Percentiles rank a stretch among this genome's conserved stretches.
Conservation (phyloP, 352 stramenopile genomes). For the Pseudoperonospora humuli region DNA sequence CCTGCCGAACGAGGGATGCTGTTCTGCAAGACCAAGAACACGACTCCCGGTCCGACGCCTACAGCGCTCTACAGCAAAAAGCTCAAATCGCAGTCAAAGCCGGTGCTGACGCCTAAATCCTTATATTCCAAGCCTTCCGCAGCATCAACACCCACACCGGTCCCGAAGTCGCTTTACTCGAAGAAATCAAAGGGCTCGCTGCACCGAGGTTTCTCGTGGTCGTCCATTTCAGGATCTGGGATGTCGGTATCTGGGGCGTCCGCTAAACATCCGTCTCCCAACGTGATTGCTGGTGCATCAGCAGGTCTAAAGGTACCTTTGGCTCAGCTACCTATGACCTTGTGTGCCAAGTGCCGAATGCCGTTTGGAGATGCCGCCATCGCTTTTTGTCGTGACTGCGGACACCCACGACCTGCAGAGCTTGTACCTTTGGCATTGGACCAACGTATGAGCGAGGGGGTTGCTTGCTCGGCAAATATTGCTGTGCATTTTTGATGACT, state of each 20-base stretch:
- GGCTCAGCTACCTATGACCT: slow-evolving; percentile 10
- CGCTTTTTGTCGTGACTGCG: slow-evolving; percentile 67
- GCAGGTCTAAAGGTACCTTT: slow-evolving; percentile 1
- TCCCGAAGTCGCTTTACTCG: slow-evolving; percentile 23
- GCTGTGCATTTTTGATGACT: too few species aligned
- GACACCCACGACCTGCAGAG: slow-evolving; percentile 35
- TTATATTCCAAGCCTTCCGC: slow-evolving; percentile 20
- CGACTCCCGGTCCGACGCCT: slow-evolving; percentile 8
- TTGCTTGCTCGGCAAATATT: too few species aligned
- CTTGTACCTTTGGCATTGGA: slow-evolving; percentile 5
- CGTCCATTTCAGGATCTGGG: slow-evolving; percentile 15
- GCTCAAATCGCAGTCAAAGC: slow-evolving; percentile 9
- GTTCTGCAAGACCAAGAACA: slow-evolving; percentile 21
- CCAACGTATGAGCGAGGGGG: slow-evolving; percentile 6
- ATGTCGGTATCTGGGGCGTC: slow-evolving; percentile 13
- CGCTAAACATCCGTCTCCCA: slow-evolving; percentile 19
- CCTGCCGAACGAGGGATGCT: slow-evolving; percentile 21
- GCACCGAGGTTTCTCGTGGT: slow-evolving; percentile 14
- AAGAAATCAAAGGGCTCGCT: slow-evolving; percentile 15
- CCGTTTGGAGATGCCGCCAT: slow-evolving; percentile 45
- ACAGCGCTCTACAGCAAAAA: slow-evolving; percentile 21
- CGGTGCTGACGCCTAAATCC: slow-evolving; percentile 9
- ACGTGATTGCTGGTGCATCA: slow-evolving; percentile 14
- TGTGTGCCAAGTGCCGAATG: slow-evolving; percentile 43
- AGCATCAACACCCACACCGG: slow-evolving; percentile 13